phyloP scores from a whole-genome alignment of 129 eudicot genomes.

The Flaveria trinervia region DNA sequence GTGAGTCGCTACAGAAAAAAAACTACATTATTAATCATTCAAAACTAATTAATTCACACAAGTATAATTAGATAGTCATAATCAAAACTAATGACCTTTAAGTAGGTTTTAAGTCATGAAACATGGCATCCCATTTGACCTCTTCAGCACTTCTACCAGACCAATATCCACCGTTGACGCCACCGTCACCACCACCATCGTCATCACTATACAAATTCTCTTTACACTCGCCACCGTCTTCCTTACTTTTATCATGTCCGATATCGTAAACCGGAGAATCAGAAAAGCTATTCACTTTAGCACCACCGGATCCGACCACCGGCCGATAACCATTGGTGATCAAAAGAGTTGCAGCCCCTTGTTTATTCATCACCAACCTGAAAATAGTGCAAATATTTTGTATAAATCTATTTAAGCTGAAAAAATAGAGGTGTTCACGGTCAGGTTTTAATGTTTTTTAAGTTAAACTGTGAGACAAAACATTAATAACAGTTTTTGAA shows the following conservation, averaged over 20 bases:
- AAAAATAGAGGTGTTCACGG: background rate
- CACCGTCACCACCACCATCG: background rate
- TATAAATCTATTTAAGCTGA: background rate
- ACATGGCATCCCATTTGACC: slow-evolving; percentile 94
- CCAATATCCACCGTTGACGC: slow-evolving; percentile 40
- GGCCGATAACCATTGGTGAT: slow-evolving; percentile 57
- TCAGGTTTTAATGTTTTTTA: too few relatives aligned
- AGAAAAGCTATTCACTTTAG: slow-evolving; percentile 57
- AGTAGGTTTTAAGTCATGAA: slow-evolving; percentile 87
- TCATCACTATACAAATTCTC: slow-evolving; percentile 24
- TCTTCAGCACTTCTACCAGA: slow-evolving; percentile 57
- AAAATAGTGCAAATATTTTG: background rate
- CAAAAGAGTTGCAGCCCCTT: slow-evolving; percentile 38
- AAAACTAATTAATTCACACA: background rate
- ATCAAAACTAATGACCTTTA: slow-evolving; percentile 17
- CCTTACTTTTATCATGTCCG: slow-evolving; percentile 35
- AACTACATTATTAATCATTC: too few relatives aligned
- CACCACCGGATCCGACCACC: slow-evolving; percentile 31
- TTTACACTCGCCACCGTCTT: slow-evolving; percentile 35
- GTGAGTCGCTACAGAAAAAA: too few relatives aligned
- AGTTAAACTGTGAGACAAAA: too few relatives aligned
- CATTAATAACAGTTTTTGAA: too few relatives aligned
- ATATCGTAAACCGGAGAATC: slow-evolving; percentile 55
- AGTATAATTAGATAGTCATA: background rate
- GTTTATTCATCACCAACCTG: slow-evolving; percentile 43